Evolutionary conservation across 371 early-diverging fungal genomes (phyloP).

Genomic region (Lichtheimia ramosa): DNA sequence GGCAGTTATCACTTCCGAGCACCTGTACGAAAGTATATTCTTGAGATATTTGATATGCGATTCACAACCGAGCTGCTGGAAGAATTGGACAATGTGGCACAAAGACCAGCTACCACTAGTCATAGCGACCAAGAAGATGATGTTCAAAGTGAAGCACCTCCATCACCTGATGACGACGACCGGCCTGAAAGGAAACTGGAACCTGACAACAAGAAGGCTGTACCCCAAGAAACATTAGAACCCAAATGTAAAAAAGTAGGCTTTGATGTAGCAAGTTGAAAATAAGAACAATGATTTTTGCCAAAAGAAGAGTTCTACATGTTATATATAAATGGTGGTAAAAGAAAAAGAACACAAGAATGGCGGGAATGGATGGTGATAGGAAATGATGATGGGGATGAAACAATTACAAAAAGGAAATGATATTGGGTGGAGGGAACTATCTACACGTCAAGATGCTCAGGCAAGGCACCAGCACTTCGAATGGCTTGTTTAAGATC

Average conservation of each 20-base stretch:
- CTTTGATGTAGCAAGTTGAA: conserved; percentile 7
- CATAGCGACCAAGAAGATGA: background rate
- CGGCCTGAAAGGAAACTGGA: background rate
- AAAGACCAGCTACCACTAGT: background rate
- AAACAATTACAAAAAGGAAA: no score
- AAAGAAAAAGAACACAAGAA: background rate
- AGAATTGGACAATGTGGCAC: conserved; percentile 25
- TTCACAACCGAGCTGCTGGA: conserved; percentile 44
- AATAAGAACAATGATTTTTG: background rate
- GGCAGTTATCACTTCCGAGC: conserved; percentile 74
- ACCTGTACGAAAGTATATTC: conserved; percentile 73
- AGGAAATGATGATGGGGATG: no score
- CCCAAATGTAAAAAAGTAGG: conserved; percentile 16
- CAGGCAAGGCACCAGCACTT: conserved; percentile 69
- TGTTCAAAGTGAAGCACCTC: no score
- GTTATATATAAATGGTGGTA: background rate
- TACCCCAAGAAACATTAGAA: conserved; percentile 24
- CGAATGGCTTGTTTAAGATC: conserved; percentile 82
- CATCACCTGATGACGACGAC: background rate
- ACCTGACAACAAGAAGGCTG: conserved; percentile 1
- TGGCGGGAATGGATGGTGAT: background rate
- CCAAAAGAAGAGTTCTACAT: background rate
- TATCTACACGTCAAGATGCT: background rate
- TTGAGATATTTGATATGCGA: conserved; percentile 79
- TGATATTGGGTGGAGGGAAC: background rate